phyloP scores from a whole-genome alignment of 2,329 filamentous ascomycete species.

The Endocalyx cinctus region DNA sequence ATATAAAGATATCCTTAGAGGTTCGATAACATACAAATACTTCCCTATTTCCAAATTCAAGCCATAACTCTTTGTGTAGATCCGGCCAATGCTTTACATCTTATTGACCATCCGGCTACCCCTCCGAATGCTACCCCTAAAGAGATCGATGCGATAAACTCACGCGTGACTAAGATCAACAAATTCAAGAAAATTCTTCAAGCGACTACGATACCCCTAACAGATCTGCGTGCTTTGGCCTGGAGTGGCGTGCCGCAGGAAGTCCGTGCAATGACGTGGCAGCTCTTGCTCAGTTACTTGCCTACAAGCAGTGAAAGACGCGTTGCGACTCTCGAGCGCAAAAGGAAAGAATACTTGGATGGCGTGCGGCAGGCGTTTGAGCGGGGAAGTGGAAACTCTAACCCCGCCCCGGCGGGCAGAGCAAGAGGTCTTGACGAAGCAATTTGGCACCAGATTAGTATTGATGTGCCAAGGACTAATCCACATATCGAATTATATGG shows the following conservation, averaged over 20 bases:
- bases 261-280: conserved; percentile 98
- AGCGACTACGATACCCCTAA: conserved; percentile 79
- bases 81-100: conserved; percentile 89
- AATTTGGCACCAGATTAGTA: conserved; percentile 99
- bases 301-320: conserved; percentile 94
- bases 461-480: conserved; percentile 93
- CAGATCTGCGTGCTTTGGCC: conserved; percentile 77
- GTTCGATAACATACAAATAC: too few relatives aligned
- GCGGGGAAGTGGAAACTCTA: conserved; percentile 52
- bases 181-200: conserved; percentile 97
- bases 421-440: conserved; percentile 79
- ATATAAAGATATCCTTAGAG: conserved; percentile 90
- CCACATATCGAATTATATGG: conserved; percentile 92
- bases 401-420: conserved; percentile 38
- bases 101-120: conserved; percentile 81
- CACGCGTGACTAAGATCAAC: conserved; percentile 89
- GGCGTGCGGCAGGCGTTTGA: conserved; percentile 75
- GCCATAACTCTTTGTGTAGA: too few relatives aligned
- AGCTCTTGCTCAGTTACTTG: conserved; percentile 88
- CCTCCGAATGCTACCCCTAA: conserved; percentile 72
- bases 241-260: conserved; percentile 96
- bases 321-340: conserved; percentile 84
- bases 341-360: conserved; percentile 94
- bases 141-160: conserved; percentile 79
- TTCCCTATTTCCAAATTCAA: too few relatives aligned